A percentile compares a stretch with the other conserved stretches of the same genome.
phyloP scores from a whole-genome alignment of 805 yeast species.

The Candida ulmi region DNA sequence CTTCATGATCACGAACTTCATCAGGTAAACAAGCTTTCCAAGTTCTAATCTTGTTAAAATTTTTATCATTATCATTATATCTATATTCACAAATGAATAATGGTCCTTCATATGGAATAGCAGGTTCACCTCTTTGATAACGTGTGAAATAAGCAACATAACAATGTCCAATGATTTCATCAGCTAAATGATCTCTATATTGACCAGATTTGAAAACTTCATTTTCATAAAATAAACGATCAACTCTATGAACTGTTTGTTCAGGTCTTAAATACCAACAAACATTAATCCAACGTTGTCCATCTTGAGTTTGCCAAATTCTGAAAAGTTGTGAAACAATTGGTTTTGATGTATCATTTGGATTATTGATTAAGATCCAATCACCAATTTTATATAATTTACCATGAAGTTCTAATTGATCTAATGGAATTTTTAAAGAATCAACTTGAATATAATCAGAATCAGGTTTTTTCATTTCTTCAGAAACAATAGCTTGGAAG shows the following conservation, averaged over 20 bases:
- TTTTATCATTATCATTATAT: conserved; percentile 85
- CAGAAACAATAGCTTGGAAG: conserved; percentile 51
- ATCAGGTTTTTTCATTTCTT: conserved; percentile 79
- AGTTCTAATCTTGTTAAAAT: conserved; percentile 90
- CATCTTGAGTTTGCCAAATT: conserved; percentile 83
- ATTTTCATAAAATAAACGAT: conserved; percentile 83
- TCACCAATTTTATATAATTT: conserved; percentile 82
- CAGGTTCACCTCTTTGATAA: conserved; percentile 93
- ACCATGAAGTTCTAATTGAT: conserved; percentile 65
- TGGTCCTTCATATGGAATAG: conserved; percentile 70
- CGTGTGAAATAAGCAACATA: conserved; percentile 92
- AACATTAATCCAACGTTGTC: conserved; percentile 82
- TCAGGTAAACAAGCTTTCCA: conserved; percentile 99
- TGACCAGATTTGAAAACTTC: conserved; percentile 97
- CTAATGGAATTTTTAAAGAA: conserved; percentile 68
- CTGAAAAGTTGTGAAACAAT: conserved; percentile 92
- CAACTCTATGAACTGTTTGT: conserved; percentile 92
- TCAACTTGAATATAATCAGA: conserved; percentile 58
- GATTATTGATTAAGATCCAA: conserved; percentile 86
- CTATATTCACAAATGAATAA: conserved; percentile 92
- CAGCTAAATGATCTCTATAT: conserved; percentile 87
- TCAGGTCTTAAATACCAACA: conserved; percentile 99
- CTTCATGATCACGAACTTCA: conserved; percentile 82
- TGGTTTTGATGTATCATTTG: conserved; percentile 84
- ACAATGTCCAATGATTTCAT: conserved; percentile 88